These are phyloP conservation scores for Yarrowia deformans DNA, from an alignment of 805 yeast species.

Conservation along the genomic window DNA sequence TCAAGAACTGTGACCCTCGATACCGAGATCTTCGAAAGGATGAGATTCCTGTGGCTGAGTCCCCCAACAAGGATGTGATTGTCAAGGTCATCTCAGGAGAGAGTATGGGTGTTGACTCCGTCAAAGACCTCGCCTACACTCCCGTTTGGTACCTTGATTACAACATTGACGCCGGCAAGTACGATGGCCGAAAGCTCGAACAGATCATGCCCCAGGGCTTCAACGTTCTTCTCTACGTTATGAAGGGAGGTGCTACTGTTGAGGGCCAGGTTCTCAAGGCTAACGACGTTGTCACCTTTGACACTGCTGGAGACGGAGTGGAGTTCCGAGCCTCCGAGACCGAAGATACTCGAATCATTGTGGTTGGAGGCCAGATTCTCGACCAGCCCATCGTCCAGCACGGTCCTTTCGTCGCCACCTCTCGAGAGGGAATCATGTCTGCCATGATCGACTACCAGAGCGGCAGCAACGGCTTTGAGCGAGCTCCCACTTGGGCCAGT, in stretches of 20 bases:
- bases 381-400: constrained; percentile 82
- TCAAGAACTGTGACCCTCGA: constrained; percentile 71
- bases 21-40: constrained; percentile 73
- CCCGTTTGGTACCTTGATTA: constrained; percentile 78
- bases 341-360: constrained; percentile 60
- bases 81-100: constrained; percentile 80
- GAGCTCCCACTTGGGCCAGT: constrained; percentile 50
- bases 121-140: constrained; percentile 78
- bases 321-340: constrained; percentile 60
- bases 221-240: constrained; percentile 73
- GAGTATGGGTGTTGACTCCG: constrained; percentile 76
- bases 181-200: constrained; percentile 67
- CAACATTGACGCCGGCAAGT: constrained; percentile 51
- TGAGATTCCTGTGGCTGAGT: constrained; percentile 73
- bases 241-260: constrained; percentile 65
- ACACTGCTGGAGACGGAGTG: constrained; percentile 70
- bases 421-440: constrained; percentile 67
- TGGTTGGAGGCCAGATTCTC: constrained; percentile 78
- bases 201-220: constrained; percentile 67
- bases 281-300: constrained; percentile 66
- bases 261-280: constrained; percentile 55
- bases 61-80: constrained; percentile 63
- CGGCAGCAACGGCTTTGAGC: constrained; percentile 50
- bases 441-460: constrained; percentile 77
- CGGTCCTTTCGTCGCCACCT: constrained; percentile 88